Evolutionary conservation across 306 rosid genomes (phyloP), one percentile per base, ranked within the genome.

Genomic region (Casuarina cunninghamiana): DNA sequence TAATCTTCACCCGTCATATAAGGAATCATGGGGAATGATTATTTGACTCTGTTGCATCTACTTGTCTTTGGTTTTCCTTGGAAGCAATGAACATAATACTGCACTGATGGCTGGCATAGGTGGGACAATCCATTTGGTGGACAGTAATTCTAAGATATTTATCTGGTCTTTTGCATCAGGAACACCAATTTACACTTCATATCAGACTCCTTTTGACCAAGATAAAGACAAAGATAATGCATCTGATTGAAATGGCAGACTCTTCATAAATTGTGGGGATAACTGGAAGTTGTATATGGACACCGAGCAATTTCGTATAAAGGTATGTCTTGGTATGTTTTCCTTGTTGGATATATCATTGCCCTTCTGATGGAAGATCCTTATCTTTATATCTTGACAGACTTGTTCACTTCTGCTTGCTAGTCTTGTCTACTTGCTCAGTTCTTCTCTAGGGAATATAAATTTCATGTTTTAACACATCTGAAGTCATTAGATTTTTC

Each of bases 141-240:
- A 90, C 10, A 84, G 69, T 72, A 85, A 79, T 42, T 79, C 90
- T 35, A 67, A 55, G 78, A 84, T 78, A 54, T 85, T 84, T 19
- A 84, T 90, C 76, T 94, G 97, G 97, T 84, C 94, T 5, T 84
- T 94, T 74, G 54, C 80, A 16, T 87, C 97, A 0, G 98, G 97
- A 48, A 77, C 83, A 2, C 89, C 93, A 2, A 83, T 94, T 51
- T 88, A 90, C 71, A 71, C 77, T 65, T 86, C 98, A 0, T 83
- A 89, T 74, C 88, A 78, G 77, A 88, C 92, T 84, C 19, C 82
- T 51, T 3, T 70, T 19, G 21, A 48, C 9, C 53, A 70, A 21
- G 90, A 81, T 38, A 55, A 5, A 4, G 86, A 76, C 70, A 78
- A 85, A 85, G 89, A 87, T 46, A 82, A 82, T 41, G 53, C 76